Conservation (phyloP, 1,284 basidiomycete species). For the Coriolopsis trogii region DNA sequence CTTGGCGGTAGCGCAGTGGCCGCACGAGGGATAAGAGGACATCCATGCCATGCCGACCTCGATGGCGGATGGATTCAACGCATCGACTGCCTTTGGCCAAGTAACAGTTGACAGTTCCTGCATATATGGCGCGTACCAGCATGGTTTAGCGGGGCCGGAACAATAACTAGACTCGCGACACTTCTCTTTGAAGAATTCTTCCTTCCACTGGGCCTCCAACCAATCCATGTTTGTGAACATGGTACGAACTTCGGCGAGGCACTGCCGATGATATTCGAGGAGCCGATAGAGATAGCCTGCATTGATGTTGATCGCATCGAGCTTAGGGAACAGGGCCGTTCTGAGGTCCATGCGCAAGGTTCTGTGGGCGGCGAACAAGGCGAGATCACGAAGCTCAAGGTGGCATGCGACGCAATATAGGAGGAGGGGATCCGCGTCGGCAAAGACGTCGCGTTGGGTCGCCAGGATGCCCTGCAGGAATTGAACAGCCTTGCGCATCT, state of each 20-base stretch:
- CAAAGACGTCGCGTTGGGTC: not conserved
- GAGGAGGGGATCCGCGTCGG: not conserved
- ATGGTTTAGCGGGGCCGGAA: too few species aligned
- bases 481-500: not conserved
- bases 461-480: not conserved
- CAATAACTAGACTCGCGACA: too few species aligned
- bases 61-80: too few species aligned
- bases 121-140: too few species aligned
- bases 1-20: too few species aligned
- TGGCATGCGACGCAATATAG: constrained; percentile 4
- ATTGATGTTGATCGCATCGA: not conserved
- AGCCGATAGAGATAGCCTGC: constrained; percentile 16
- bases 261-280: constrained; percentile 10
- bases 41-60: too few species aligned
- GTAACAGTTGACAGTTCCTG: too few species aligned
- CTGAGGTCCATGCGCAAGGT: not conserved
- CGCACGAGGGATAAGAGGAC: too few species aligned
- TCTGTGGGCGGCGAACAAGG: not conserved
- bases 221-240: not conserved
- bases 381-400: not conserved
- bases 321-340: not conserved
- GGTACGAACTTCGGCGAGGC: not conserved
- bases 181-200: too few species aligned
- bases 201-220: not conserved
- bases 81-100: too few species aligned